Base-by-base conservation (phyloP, 2,329 filamentous ascomycete genomes). In the Calonectria pseudoturangicola region DNA sequence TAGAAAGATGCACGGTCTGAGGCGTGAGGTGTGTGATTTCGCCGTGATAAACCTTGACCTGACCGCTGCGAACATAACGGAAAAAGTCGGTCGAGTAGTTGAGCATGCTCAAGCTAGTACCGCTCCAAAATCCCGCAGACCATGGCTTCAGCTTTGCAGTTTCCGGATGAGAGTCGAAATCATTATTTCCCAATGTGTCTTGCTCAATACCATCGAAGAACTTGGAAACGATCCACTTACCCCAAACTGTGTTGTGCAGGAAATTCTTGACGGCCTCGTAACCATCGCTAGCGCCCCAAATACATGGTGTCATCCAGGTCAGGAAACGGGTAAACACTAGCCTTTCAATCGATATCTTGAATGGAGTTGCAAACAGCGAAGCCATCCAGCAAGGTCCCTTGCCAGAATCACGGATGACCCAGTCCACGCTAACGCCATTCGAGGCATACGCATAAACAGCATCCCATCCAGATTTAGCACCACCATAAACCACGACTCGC, bases 331-430 rank as follows among this genome's bases (percentile, higher is more conserved):
- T 56, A 12, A 56, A 56, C 3, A 56, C 50, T 3, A 56, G 28
- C 21, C 30, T 56, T 18, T 56, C 50, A 18, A 56, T 30, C 50
- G 27, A 56, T 2, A 56, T 56, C 5, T 18, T 36, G 16, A 56
- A 28, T 3, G 50, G 50, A 2, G 50, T 56, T 18, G 30, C 27
- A 28, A 56, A 56, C 18, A 28, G 28, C 12, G 28, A 56, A 15
- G 30, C 30, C 50, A 56, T 56, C 50, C 50, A 56, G 50, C 50
- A 56, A 10, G 50, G 50, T 18, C 50, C 50, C n/a, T 30, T 30
- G 30, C 50, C 50, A 21, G 50, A 56, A 18, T 36, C 50, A 16
- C 50, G 50, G 16, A 56, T 56, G 18, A 56, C 50, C 50, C 50
- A 56, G 8, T 56, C 50, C 8, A 56, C 50, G 2, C 16, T n/a